phyloP scores from a whole-genome alignment of 805 yeast genomes.

The Barnettozyma pratensis region DNA sequence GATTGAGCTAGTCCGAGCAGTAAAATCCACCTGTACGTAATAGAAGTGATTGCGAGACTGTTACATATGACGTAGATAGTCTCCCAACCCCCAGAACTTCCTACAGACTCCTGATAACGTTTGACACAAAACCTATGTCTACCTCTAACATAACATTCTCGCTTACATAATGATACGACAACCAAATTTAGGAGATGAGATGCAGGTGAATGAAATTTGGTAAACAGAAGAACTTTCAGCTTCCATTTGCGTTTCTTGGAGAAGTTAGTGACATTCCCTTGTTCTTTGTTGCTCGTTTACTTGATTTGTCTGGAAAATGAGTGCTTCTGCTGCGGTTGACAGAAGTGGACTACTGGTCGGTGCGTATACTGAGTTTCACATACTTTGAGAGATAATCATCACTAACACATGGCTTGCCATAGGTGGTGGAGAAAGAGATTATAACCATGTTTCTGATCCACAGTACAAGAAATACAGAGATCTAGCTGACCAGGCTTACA shows the following conservation, averaged over 20 bases:
- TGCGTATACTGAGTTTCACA: background rate
- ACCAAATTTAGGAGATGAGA: too few species aligned
- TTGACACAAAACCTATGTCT: too few species aligned
- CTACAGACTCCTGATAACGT: too few species aligned
- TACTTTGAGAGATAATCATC: too few species aligned
- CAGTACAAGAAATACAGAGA: conserved; percentile 60
- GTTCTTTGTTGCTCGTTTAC: background rate
- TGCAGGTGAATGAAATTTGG: too few species aligned
- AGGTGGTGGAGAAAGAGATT: conserved; percentile 10
- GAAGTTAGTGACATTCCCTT: background rate
- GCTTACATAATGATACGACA: too few species aligned
- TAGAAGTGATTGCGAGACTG: too few species aligned
- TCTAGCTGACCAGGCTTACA: conserved; percentile 63
- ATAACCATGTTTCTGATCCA: conserved; percentile 18
- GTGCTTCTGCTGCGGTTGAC: conserved; percentile 7
- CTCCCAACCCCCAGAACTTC: too few species aligned
- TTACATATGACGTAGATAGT: too few species aligned
- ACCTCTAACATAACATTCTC: too few species aligned
- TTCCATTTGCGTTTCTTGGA: background rate
- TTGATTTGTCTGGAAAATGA: background rate
- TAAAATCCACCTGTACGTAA: too few species aligned
- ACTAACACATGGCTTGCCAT: background rate
- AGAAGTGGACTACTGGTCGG: conserved; percentile 9
- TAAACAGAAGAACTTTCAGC: too few species aligned
- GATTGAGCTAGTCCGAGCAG: background rate